These are phyloP conservation scores for Silene conica DNA, from an alignment of 148 eudicot species.

Conservation along the genomic window DNA sequence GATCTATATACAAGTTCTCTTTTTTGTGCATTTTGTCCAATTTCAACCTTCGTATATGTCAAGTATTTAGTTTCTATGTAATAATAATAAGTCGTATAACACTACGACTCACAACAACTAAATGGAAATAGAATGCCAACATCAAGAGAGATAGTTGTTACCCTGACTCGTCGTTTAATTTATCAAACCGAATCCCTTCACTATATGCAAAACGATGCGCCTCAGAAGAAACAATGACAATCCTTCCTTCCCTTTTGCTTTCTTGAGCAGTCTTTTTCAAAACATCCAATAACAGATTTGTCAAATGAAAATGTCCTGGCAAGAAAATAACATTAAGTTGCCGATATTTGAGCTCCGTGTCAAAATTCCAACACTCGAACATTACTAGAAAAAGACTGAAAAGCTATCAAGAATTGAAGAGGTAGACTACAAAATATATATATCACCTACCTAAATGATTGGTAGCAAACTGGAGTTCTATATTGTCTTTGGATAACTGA, in stretches of 20 bases:
- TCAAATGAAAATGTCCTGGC: slow-evolving; percentile 80
- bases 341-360: not conserved
- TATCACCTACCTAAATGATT: slow-evolving; percentile 66
- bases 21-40: no score
- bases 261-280: slow-evolving; percentile 68
- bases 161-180: slow-evolving; percentile 61
- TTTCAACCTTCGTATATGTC: no score
- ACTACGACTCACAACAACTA: not conserved
- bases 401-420: not conserved
- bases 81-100: no score
- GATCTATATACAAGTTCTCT: no score
- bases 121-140: not conserved
- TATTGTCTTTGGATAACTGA: slow-evolving; percentile 64
- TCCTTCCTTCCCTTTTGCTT: slow-evolving; percentile 71
- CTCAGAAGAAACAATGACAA: slow-evolving; percentile 66
- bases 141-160: slow-evolving; percentile 18
- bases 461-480: slow-evolving; percentile 85
- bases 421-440: not conserved
- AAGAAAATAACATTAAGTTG: slow-evolving; percentile 6
- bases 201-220: slow-evolving; percentile 50
- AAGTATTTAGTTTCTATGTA: no score
- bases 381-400: not conserved
- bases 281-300: slow-evolving; percentile 65
- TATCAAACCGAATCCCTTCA: slow-evolving; percentile 77
- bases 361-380: not conserved